Base-by-base conservation (phyloP, 164 flowering plant genomes). In the Taxillus chinensis region DNA sequence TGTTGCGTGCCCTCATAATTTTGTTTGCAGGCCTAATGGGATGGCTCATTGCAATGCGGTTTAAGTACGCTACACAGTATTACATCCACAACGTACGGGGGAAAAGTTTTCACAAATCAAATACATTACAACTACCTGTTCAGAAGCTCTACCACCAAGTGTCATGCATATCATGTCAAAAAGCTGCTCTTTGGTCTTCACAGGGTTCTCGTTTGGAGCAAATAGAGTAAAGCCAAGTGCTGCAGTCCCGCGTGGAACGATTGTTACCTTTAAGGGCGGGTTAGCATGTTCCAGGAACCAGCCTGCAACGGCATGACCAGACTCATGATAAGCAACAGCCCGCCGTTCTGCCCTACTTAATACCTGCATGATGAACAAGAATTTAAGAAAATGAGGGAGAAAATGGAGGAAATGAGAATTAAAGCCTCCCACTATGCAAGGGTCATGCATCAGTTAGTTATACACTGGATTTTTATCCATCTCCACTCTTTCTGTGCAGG, bases 91-190 rank as follows among this genome's bases (percentile, higher is more conserved):
- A 27, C 27, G 27, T 27, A 27, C 27, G 27, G 27, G 27, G 27
- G 27, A 27, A 27, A 27, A 27, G 27, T 27, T 2, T 0, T 27
- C 27, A 27, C 27, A 27, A 27, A 27, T 27, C 27, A 27, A 55
- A 55, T n/a, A 55, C 8, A 17, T 55, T 55, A 17, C 4, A 55
- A 5, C 52, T 70, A 89, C 98, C 96, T 92, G 92, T 68, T 92
- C 98, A 14, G 98, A 82, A 51, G 98, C 98, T 62, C 98, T 81
- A 17, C 98, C 98, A 43, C 98, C 98, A 45, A 92, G 89, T 39
- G 95, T 89, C 98, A 92, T 92, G 80, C 96, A 89, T 15, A 95
- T 92, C 95, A 92, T 82, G 53, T 92, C 98, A 74, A 92, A 86
- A 48, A 86, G 95, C 70, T 92, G 98, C 73, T 92, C 98, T 68